Percentiles rank a stretch among this genome's conserved stretches.
Conservation (phyloP, 83 land plant genomes). For the Isoetes engelmannii region DNA sequence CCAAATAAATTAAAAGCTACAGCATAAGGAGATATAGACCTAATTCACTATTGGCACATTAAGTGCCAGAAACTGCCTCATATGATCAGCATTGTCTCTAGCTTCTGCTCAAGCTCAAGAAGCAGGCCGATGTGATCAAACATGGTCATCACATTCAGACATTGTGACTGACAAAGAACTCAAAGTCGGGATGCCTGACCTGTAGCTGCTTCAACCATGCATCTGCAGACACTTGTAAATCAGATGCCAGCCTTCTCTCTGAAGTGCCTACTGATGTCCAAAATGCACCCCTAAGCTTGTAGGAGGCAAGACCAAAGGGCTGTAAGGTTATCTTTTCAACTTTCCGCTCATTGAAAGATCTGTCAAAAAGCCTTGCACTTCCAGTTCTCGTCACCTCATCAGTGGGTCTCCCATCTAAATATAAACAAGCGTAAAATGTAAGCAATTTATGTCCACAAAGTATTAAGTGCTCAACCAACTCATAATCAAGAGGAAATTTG, state of each 20-base stretch:
- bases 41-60: too few species aligned
- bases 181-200: constrained; percentile 24
- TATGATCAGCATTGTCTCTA: too few species aligned
- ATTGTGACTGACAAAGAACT: constrained; percentile 17
- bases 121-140: too few species aligned
- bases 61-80: too few species aligned
- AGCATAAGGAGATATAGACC: too few species aligned
- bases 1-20: too few species aligned
- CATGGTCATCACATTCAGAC: neutral
- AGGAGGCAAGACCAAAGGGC: constrained; percentile 23
- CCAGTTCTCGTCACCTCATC: neutral
- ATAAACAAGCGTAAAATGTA: neutral
- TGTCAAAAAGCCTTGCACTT: neutral
- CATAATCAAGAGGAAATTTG: neutral
- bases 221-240: constrained; percentile 15
- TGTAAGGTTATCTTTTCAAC: neutral
- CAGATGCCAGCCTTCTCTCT: constrained; percentile 18
- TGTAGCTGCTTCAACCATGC: constrained; percentile 17
- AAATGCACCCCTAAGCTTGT: constrained; percentile 25
- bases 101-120: too few species aligned
- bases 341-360: too few species aligned
- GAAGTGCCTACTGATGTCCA: constrained; percentile 22
- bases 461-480: neutral
- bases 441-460: neutral
- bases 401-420: neutral